phyloP scores from a whole-genome alignment of 2,329 filamentous ascomycete genomes.

The Aspergillus glaucus region DNA sequence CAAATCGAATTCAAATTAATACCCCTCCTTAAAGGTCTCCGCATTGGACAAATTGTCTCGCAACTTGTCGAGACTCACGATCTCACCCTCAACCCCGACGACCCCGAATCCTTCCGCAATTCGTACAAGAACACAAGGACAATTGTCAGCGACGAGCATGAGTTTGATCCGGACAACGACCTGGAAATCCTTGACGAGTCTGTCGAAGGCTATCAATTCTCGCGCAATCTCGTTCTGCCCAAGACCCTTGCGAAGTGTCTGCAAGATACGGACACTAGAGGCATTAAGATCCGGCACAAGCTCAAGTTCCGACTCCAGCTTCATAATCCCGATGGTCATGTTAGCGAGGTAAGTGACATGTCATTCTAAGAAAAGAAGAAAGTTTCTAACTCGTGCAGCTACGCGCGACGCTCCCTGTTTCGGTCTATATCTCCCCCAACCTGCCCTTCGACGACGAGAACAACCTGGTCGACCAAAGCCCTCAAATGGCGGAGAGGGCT shows the following conservation, averaged over 20 bases:
- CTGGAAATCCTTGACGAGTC: slow-evolving; percentile 49
- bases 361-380: background rate
- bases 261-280: slow-evolving; percentile 81
- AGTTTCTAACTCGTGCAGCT: slow-evolving; percentile 47
- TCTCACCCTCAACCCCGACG: slow-evolving; percentile 50
- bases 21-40: slow-evolving; percentile 80
- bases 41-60: slow-evolving; percentile 74
- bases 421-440: slow-evolving; percentile 92
- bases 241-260: slow-evolving; percentile 76
- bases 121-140: slow-evolving; percentile 59
- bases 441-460: slow-evolving; percentile 84
- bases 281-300: slow-evolving; percentile 89
- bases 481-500: slow-evolving; percentile 42
- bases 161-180: slow-evolving; percentile 61
- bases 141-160: slow-evolving; percentile 61
- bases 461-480: slow-evolving; percentile 61
- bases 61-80: slow-evolving; percentile 75
- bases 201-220: slow-evolving; percentile 56
- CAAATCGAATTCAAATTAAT: slow-evolving; percentile 80
- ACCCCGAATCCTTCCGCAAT: slow-evolving; percentile 30
- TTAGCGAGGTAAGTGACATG: slow-evolving; percentile 64
- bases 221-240: slow-evolving; percentile 61
- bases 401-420: slow-evolving; percentile 81
- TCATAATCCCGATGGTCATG: slow-evolving; percentile 89
- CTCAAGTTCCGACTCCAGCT: slow-evolving; percentile 85